Evolutionary conservation across 2,329 filamentous ascomycete genomes (phyloP), one percentile per base, ranked within the genome.

Genomic region (Sporothrix euskadiensis): DNA sequence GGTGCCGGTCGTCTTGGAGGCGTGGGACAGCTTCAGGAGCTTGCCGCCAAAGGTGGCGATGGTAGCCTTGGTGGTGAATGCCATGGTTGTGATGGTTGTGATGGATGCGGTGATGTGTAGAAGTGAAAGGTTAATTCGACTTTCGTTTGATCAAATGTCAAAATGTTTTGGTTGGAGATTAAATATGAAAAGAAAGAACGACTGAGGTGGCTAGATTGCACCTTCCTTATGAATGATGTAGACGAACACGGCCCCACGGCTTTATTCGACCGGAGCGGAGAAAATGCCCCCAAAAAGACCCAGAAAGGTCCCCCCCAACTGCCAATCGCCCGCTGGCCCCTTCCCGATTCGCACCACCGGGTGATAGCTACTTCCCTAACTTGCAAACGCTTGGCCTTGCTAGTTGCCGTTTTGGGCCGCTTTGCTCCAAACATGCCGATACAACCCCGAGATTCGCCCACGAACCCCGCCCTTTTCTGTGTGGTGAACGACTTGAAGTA

Each of bases 1-100:
- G 77, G 94, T 97, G 78, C 89, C 89, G 73, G 94, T 97, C 75
- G 89, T 87, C 77, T 87, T 84, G 73, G 94, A 94, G 80, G 91
- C 84, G 88, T 99, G 96, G 78, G 91, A 90, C 75, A 99, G 92
- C 87, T 99, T 98, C 78, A 97, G 89, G 74, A 99, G 91, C 84
- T 94, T 94, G 81, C 96, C 96, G 81, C 94, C 95, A 81, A 98
- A 98, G 82, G 90, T 93, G 85, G 91, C 88, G 83, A 98, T 97
- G 76, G 92, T 93, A 75, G 93, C 91, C 81, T 92, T 97, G 77
- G 92, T 97, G 81, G 92, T 93, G 86, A 98, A 94, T 74, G 92
- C 86, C 94, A 96, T 96, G 76, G 77, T 86, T 35, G 8, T 19
- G 30, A 32, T 32, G 57, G 74, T 47, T 35, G 54, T n/a, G 59